Evolutionary conservation across 257 asterid species (phyloP), one percentile per base, ranked within the genome.

Genomic region (Scutellaria minor): DNA sequence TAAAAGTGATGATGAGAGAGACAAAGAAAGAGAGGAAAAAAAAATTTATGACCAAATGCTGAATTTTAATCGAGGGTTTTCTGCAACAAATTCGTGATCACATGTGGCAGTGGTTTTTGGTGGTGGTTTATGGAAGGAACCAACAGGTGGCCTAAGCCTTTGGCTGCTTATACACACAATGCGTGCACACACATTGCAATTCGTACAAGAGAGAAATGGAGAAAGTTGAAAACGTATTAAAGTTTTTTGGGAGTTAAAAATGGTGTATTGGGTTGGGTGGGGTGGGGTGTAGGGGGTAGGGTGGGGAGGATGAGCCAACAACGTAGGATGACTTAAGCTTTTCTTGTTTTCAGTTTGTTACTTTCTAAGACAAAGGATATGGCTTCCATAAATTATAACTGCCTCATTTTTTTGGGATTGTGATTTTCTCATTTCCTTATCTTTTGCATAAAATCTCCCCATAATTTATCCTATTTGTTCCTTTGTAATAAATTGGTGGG

Each of bases 41-140:
- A 40, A 13, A 54, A 65, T 39, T 15, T 35, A 31, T 11, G 18
- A 59, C 40, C 66, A 74, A 39, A 64, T 41, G 74, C 68, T 55
- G 70, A 44, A 41, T 41, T 35, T 18, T 59, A 40, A 64, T 47
- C n/a, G 65, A 79, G 78, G 82, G 70, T 74, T 75, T 75, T 72
- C 73, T 71, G 57, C 70, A 70, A 70, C 77, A 67, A 82, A 79
- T 75, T 76, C 51, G 64, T 76, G 83, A 75, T 73, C 78, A 75
- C 88, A 73, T 75, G 80, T 75, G 87, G 82, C 67, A 74, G 66
- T 73, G 77, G 79, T 51, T 64, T 63, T 68, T 52, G 78, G 66
- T 52, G 70, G 76, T 73, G 77, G 79, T 77, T 80, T 73, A 71
- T 58, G 72, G 73, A 52, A 68, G 72, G 56, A 57, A 57, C 78